A percentile compares a stretch with the other conserved stretches of the same genome.
These are phyloP conservation scores for Micractinium conductrix DNA, from an alignment of 139 green algal species.

Conservation along the genomic window DNA sequence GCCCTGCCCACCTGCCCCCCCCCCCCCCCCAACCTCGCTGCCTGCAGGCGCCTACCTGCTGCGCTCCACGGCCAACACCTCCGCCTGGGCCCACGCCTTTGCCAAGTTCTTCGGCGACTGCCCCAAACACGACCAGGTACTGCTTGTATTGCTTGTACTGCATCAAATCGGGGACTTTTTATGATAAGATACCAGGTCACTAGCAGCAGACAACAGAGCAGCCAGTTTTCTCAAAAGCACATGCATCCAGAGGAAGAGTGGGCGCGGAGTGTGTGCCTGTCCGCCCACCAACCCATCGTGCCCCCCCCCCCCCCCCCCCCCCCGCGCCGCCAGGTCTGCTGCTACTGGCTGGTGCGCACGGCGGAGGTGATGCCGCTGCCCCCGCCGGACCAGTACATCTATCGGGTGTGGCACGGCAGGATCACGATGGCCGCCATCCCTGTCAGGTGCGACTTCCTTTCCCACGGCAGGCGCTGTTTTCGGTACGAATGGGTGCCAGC, in stretches of 20 bases:
- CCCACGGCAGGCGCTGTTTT: too few species aligned
- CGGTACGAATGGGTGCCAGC: too few species aligned
- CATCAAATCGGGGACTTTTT: too few species aligned
- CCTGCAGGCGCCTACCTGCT: constrained; percentile 28
- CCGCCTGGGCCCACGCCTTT: constrained; percentile 12
- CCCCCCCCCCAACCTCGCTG: too few species aligned
- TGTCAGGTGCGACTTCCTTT: background rate
- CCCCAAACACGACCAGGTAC: constrained; percentile 1
- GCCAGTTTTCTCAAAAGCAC: too few species aligned
- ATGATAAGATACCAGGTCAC: too few species aligned
- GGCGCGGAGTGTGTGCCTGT: too few species aligned
- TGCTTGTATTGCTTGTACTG: too few species aligned
- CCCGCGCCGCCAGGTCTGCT: background rate
- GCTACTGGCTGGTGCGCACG: background rate
- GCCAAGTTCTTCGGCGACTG: background rate
- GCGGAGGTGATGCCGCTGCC: background rate
- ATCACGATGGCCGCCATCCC: constrained; percentile 6
- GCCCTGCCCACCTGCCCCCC: background rate
- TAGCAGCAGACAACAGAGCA: too few species aligned
- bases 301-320: background rate
- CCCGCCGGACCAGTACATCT: background rate
- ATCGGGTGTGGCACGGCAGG: background rate
- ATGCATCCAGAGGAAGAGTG: too few species aligned
- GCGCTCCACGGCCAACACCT: background rate
- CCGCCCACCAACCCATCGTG: background rate